These are phyloP conservation scores for Fonsecaea erecta DNA, from an alignment of 2,329 filamentous ascomycete genomes.

Conservation along the genomic window DNA sequence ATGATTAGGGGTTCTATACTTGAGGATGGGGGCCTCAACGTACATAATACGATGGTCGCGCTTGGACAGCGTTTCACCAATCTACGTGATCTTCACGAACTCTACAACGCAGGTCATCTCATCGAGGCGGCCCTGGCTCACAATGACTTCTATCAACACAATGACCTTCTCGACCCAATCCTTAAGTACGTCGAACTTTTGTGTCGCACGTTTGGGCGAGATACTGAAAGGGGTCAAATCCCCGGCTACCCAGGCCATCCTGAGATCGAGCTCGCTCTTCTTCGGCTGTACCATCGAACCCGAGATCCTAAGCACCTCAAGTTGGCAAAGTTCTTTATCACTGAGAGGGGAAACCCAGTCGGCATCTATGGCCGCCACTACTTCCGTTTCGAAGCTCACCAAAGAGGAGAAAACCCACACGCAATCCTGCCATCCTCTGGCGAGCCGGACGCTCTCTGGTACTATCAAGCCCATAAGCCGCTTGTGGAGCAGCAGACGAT, in stretches of 20 bases:
- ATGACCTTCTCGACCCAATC: slow-evolving; percentile 14
- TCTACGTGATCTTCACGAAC: slow-evolving; percentile 64
- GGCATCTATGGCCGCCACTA: slow-evolving; percentile 59
- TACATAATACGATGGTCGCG: slow-evolving; percentile 57
- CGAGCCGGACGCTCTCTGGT: slow-evolving; percentile 47
- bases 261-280: slow-evolving; percentile 57
- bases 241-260: slow-evolving; percentile 65
- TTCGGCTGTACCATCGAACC: slow-evolving; percentile 52
- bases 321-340: slow-evolving; percentile 61
- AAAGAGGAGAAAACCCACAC: slow-evolving; percentile 57
- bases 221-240: slow-evolving; percentile 52
- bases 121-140: slow-evolving; percentile 66
- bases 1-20: slow-evolving; percentile 64
- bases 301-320: slow-evolving; percentile 46
- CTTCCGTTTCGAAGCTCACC: slow-evolving; percentile 59
- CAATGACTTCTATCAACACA: slow-evolving; percentile 60
- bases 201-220: slow-evolving; percentile 24
- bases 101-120: slow-evolving; percentile 66
- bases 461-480: slow-evolving; percentile 62
- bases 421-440: slow-evolving; percentile 52
- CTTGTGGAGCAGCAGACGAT: slow-evolving; percentile 60
- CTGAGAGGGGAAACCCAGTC: slow-evolving; percentile 60
- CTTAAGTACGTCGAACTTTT: neutral
- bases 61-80: slow-evolving; percentile 61
- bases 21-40: slow-evolving; percentile 67